phyloP scores from a whole-genome alignment of 495 filamentous ascomycete species.

The Poronia punctata region DNA sequence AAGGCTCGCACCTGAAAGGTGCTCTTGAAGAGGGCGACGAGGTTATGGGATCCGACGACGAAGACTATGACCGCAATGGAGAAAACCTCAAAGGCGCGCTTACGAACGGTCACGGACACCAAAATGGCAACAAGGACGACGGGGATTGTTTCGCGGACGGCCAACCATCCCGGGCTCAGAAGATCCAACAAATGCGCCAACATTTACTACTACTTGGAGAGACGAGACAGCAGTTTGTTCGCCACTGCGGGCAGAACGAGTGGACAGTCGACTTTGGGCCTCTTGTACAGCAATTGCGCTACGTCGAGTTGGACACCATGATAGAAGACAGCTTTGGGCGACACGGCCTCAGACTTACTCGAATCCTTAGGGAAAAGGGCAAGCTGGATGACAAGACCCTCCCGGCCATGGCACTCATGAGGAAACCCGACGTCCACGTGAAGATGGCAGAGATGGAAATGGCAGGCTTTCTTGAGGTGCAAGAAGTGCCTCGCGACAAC shows the following conservation, averaged over 20 bases:
- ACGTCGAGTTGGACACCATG: constrained; percentile 68
- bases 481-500: constrained; percentile 83
- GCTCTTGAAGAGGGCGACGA: constrained; percentile 33
- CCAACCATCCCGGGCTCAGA: constrained; percentile 32
- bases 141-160: constrained; percentile 28
- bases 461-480: constrained; percentile 75
- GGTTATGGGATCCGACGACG: constrained; percentile 35
- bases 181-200: constrained; percentile 56
- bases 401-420: constrained; percentile 64
- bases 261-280: constrained; percentile 75
- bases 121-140: constrained; percentile 21
- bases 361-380: constrained; percentile 76
- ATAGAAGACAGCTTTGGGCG: constrained; percentile 70
- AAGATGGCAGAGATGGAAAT: constrained; percentile 75
- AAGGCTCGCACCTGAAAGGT: constrained; percentile 17
- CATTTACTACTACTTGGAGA: constrained; percentile 73
- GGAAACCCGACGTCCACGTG: constrained; percentile 71
- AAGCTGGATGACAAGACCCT: constrained; percentile 88
- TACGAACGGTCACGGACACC: constrained; percentile 3
- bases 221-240: constrained; percentile 62
- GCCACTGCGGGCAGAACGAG: constrained; percentile 55
- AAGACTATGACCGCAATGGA: constrained; percentile 31
- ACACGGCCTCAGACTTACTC: constrained; percentile 66
- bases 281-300: constrained; percentile 59
- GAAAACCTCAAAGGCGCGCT: constrained; percentile 3